These are phyloP conservation scores for Penicillium sclerotiorum DNA, from an alignment of 2,329 filamentous ascomycete species.

Conservation along the genomic window DNA sequence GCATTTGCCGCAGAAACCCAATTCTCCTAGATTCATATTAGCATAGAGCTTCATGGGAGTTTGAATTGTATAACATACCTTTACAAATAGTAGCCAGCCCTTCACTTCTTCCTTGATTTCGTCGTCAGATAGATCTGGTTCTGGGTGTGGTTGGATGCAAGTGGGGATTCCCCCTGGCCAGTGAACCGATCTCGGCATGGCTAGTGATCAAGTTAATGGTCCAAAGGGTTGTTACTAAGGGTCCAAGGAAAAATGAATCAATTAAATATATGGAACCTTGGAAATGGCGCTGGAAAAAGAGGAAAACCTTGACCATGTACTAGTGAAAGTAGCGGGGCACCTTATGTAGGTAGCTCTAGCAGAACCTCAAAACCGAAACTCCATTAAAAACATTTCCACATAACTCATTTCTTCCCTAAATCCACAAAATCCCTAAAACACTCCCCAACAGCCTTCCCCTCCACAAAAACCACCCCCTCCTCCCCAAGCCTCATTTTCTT, in stretches of 20 bases:
- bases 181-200: conserved; percentile 7
- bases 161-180: conserved; percentile 12
- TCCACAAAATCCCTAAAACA: conserved; percentile 38
- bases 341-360: background rate
- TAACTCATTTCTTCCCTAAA: conserved; percentile 18
- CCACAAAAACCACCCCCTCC: conserved; percentile 40
- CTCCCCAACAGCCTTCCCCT: conserved; percentile 29
- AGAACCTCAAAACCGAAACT: background rate
- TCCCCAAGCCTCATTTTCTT: no score
- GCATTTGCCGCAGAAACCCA: conserved; percentile 11
- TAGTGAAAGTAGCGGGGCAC: background rate
- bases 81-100: conserved; percentile 16
- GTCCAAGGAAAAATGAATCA: no score
- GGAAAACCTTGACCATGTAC: no score
- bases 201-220: background rate
- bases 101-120: conserved; percentile 17
- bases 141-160: conserved; percentile 11
- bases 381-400: background rate
- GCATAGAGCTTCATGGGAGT: background rate
- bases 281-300: no score
- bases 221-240: background rate
- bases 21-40: conserved; percentile 7
- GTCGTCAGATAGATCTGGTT: conserved; percentile 12
- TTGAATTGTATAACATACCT: conserved; percentile 1
- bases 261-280: no score